Evolutionary conservation across 441 rosid species (phyloP), one percentile per base, ranked within the genome.

Genomic region (Erysimum cheiri): DNA sequence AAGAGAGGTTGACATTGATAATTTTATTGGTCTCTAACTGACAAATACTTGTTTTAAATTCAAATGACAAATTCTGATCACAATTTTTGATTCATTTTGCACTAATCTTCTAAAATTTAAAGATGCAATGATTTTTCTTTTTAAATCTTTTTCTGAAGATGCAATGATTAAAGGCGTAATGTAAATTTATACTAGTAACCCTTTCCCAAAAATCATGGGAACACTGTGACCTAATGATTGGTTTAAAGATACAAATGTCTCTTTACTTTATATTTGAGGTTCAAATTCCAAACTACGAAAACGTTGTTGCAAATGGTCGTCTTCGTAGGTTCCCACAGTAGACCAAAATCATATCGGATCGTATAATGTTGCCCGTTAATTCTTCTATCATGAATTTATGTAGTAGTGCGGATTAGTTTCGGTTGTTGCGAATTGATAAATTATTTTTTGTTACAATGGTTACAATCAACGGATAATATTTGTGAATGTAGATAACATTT

Each of bases 301-400:
- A 54, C 43, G 48, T 63, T 63, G 57, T 35, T 35, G 41, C 40
- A 55, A 17, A 41, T 61, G 46, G 29, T 32, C 69, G 13, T 60
- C 68, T 43, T 62, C 31, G 56, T 62, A 53, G 56, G 48, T 62
- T 71, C 63, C 69, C 40, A 62, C 56, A 62, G 48, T 50, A 52
- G 7, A 49, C 28, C 50, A 50, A 50, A 50, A 64, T 37, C 10
- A 37, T 40, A 52, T 40, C 37, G 41, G 31, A 13, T 60, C 41
- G 15, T n/a, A 13, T 49, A n/a, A 48, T 60, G 17, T 44, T 60
- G 26, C 48, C 57, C 11, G 33, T 37, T 58, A 6, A 8, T 69
- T 15, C 36, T 19, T 32, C n/a, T 58, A 15, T 47, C 49, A 35
- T 69, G 57, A 69, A 15, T n/a, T n/a, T 17, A 46, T 37, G 19